phyloP scores from a whole-genome alignment of 139 green algal genomes.

The Zygnema cylindricum region DNA sequence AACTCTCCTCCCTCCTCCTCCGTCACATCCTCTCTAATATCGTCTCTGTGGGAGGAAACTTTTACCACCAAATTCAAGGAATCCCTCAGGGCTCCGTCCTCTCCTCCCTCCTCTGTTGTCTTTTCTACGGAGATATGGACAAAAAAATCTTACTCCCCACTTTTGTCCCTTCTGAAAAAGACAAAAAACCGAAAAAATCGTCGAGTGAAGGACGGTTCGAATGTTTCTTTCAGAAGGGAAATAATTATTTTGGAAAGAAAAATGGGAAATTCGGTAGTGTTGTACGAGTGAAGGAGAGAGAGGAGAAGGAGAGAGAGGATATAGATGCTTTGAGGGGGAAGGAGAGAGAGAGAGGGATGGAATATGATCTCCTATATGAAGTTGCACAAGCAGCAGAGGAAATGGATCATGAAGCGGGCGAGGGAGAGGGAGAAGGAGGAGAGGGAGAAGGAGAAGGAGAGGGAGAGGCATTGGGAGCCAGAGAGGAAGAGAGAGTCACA shows the following conservation, averaged over 20 bases:
- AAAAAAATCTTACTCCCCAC: constrained; percentile 28
- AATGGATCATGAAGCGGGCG: neutral
- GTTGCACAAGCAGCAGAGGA: neutral
- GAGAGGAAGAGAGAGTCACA: too few species aligned
- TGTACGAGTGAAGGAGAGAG: neutral
- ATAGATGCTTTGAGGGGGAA: neutral
- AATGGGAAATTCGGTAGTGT: too few species aligned
- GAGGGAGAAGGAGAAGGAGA: too few species aligned
- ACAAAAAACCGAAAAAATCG: too few species aligned
- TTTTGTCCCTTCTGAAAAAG: constrained; percentile 8
- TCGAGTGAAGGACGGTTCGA: too few species aligned
- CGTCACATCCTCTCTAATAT: constrained; percentile 80
- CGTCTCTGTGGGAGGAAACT: constrained; percentile 72
- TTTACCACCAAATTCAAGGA: constrained; percentile 72
- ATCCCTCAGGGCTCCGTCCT: constrained; percentile 83
- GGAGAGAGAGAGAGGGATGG: neutral
- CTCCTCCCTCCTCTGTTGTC: constrained; percentile 83
- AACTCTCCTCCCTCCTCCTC: constrained; percentile 15
- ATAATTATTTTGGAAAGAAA: too few species aligned
- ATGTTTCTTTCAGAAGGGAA: too few species aligned
- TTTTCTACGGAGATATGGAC: constrained; percentile 91
- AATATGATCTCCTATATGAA: neutral
- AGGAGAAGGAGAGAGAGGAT: neutral
- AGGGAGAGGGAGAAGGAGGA: too few species aligned
- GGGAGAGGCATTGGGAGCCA: too few species aligned